Evolutionary conservation across 1,139 yeast species (phyloP), one percentile per base, ranked within the genome.

Genomic region (Chernovozyma sophiae-reginae): DNA sequence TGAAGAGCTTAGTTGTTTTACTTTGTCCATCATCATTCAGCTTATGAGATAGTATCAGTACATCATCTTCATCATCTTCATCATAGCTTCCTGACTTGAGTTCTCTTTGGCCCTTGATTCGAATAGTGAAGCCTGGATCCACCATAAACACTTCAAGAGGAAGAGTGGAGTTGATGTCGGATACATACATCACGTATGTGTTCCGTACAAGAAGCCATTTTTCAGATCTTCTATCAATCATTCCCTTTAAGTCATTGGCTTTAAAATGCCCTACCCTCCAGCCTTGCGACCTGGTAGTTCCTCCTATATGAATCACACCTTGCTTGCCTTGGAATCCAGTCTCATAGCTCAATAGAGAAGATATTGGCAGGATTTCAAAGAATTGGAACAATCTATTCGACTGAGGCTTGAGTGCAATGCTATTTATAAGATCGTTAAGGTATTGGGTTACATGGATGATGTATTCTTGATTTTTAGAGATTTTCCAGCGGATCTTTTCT

Each of bases 221-320:
- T 36, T 82, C 84, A 1, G 92, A 81, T 47, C 95, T 90, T 58
- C 98, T 79, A 47, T 80, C 81, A 38, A 87, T 82, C 95, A 89
- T 87, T 24, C 83, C 87, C 48, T 76, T 78, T 48, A 87, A 67
- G 52, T 87, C 97, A 45, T 79, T 78, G 8, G 87, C 80, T 44
- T 76, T 79, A 61, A 87, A 79, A 55, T 90, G 97, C 4, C 95
- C 86, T 12, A 90, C 96, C 52, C 96, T 72, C 98, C 98, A 92
- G 2, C 97, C 97, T 56, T 86, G 95, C 1, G 89, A 72, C 43
- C 78, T 79, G 0, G 97, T 92, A 1, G 89, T 77, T 1, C 96
- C 83, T 16, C 90, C 79, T 32, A 89, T 75, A 43, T 85, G 79
- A 39, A 92, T 62, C 36, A 79, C 76, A 4, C 98, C 98, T 60